These are phyloP conservation scores for Talaromyces proteolyticus DNA, from an alignment of 495 filamentous ascomycete species.

Conservation along the genomic window DNA sequence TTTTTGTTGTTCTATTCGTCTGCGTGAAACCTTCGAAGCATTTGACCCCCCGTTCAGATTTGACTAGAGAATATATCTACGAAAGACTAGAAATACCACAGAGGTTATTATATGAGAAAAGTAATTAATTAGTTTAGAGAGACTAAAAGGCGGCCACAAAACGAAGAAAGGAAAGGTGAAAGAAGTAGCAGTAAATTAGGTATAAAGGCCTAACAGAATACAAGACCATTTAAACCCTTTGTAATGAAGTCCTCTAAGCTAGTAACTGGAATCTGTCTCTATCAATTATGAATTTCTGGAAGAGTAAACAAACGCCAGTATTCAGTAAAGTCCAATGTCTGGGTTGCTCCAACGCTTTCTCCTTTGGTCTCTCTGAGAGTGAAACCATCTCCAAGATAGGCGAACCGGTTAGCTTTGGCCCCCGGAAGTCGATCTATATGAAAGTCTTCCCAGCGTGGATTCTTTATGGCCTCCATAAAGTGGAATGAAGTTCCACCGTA, in stretches of 20 bases:
- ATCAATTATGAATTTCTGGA: conserved; percentile 9
- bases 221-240: background rate
- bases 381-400: conserved; percentile 41
- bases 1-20: no score
- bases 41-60: no score
- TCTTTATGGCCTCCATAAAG: conserved; percentile 44
- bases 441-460: conserved; percentile 44
- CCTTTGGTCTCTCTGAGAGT: conserved; percentile 10
- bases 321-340: conserved; percentile 13
- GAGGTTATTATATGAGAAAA: no score
- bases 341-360: conserved; percentile 9
- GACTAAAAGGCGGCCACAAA: no score
- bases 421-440: conserved; percentile 23
- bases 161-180: no score
- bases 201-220: background rate
- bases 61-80: no score
- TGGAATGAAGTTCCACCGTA: conserved; percentile 32
- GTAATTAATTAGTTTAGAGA: no score
- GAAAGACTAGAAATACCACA: no score
- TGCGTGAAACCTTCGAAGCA: no score
- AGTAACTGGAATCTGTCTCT: background rate
- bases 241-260: background rate
- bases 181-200: no score
- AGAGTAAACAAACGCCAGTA: conserved; percentile 13
- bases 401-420: conserved; percentile 35